A percentile compares a stretch with the other conserved stretches of the same genome.
Conservation (phyloP, 2,329 filamentous ascomycete species). For the Acephala macrosclerotiorum region DNA sequence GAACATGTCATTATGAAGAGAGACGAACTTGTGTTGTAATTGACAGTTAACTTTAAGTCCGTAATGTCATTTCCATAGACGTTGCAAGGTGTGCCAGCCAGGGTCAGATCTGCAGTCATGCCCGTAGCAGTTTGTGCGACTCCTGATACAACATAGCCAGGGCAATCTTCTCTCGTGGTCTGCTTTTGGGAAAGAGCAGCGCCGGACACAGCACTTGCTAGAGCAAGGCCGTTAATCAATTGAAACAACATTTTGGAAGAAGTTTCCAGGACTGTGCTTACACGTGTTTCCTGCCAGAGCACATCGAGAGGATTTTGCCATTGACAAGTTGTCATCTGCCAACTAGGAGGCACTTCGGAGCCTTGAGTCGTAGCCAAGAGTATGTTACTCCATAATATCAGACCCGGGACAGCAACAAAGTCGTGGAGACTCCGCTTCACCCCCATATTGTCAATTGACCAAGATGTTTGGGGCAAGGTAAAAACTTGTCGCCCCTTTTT, state of each 20-base stretch:
- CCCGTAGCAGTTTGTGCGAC: conserved; percentile 59
- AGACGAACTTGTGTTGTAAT: background rate
- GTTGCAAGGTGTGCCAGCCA: conserved; percentile 76
- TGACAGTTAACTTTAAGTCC: conserved; percentile 49
- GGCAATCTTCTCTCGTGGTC: conserved; percentile 53
- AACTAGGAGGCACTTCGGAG: background rate
- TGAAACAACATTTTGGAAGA: conserved; percentile 7
- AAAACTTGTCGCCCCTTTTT: background rate
- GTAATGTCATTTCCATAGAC: conserved; percentile 78
- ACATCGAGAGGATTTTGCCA: background rate
- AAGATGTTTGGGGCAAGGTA: background rate
- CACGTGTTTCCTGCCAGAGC: background rate
- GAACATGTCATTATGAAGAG: background rate
- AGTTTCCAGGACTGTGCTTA: background rate
- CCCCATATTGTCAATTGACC: background rate
- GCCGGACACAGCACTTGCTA: conserved; percentile 9
- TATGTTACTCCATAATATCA: background rate
- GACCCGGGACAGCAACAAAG: background rate
- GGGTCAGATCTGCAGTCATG: conserved; percentile 71
- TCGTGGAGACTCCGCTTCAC: background rate
- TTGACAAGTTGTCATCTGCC: background rate
- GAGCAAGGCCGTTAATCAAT: conserved; percentile 6
- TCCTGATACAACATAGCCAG: conserved; percentile 71
- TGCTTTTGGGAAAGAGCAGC: conserved; percentile 29
- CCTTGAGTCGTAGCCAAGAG: background rate